These are phyloP conservation scores for Ascochyta lentis DNA, from an alignment of 2,329 filamentous ascomycete species.

Conservation along the genomic window DNA sequence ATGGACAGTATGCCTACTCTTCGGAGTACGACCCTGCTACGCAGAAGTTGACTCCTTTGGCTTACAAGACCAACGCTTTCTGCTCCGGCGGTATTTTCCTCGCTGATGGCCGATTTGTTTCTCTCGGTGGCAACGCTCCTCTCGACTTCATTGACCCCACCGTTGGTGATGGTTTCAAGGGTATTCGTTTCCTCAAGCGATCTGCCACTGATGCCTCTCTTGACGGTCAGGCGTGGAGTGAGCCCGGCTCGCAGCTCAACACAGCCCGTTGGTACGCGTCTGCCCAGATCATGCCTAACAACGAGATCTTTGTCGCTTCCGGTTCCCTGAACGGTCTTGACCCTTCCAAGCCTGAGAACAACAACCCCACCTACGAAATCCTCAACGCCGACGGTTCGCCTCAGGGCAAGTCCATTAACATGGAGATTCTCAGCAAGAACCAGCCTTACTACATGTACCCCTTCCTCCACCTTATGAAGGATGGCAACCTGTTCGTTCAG, in stretches of 20 bases:
- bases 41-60: slow-evolving; percentile 55
- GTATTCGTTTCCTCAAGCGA: slow-evolving; percentile 62
- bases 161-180: slow-evolving; percentile 65
- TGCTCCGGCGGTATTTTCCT: slow-evolving; percentile 67
- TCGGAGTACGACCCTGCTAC: slow-evolving; percentile 64
- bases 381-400: slow-evolving; percentile 58
- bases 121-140: slow-evolving; percentile 65
- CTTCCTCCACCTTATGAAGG: slow-evolving; percentile 64
- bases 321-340: slow-evolving; percentile 66
- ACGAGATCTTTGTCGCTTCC: slow-evolving; percentile 65
- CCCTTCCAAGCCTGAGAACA: slow-evolving; percentile 61
- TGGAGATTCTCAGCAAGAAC: slow-evolving; percentile 63
- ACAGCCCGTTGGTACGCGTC: slow-evolving; percentile 67
- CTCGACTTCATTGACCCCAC: slow-evolving; percentile 63
- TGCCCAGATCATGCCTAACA: slow-evolving; percentile 65
- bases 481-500: slow-evolving; percentile 65
- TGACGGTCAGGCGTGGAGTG: slow-evolving; percentile 60
- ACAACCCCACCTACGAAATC: slow-evolving; percentile 69
- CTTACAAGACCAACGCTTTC: slow-evolving; percentile 66
- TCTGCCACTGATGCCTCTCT: slow-evolving; percentile 53
- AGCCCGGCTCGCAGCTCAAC: slow-evolving; percentile 62
- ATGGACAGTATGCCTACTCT: slow-evolving; percentile 66
- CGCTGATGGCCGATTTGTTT: slow-evolving; percentile 62
- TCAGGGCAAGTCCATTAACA: slow-evolving; percentile 55
- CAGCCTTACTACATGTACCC: slow-evolving; percentile 72